These are phyloP conservation scores for Glycine soja DNA, from an alignment of 306 rosid genomes.

Conservation along the genomic window DNA sequence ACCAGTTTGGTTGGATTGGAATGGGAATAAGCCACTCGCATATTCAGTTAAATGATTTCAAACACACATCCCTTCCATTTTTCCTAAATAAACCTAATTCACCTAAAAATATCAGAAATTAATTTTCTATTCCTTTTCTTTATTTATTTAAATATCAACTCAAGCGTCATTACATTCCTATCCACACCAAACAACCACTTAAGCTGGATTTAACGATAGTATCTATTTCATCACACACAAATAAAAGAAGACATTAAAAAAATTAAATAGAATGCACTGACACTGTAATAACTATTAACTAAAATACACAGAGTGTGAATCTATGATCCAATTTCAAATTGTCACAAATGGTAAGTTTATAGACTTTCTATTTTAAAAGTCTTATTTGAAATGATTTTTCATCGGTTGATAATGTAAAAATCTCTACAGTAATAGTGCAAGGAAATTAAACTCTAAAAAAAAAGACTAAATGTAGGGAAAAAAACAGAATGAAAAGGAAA, in stretches of 20 bases:
- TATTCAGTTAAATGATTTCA: background rate
- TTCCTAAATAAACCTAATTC: background rate
- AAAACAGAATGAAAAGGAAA: background rate
- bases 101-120: constrained; percentile 17
- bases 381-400: background rate
- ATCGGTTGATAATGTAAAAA: background rate
- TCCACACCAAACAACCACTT: background rate
- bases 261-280: background rate
- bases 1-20: background rate
- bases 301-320: background rate
- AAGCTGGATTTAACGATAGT: background rate
- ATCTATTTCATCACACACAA: background rate
- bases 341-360: background rate
- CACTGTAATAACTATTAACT: background rate
- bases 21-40: background rate
- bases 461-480: background rate
- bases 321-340: background rate
- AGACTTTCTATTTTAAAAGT: background rate
- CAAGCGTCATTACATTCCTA: constrained; percentile 20
- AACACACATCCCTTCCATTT: background rate
- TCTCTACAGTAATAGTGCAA: background rate
- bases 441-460: background rate
- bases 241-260: background rate
- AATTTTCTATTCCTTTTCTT: background rate
- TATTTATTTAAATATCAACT: background rate